Evolutionary conservation across 345 rosid species (phyloP).

Genomic region (Populus alba): DNA sequence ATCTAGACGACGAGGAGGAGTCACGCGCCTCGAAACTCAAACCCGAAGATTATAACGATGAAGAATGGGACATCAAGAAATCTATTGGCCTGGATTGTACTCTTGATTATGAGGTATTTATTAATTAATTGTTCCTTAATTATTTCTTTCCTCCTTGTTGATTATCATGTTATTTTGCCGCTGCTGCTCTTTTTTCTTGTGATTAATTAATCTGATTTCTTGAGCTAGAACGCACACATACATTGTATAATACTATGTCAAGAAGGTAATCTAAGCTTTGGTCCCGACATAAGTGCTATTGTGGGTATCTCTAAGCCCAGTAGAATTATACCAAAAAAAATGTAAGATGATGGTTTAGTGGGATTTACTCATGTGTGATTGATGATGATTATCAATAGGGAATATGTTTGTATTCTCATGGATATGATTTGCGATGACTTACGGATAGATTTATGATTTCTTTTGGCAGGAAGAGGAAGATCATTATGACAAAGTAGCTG

Average conservation of each 20-base stretch:
- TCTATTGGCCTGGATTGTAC: conserved; percentile 66
- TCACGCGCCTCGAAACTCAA: conserved; percentile 17
- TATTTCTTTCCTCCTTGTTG: neutral
- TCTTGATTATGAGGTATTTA: conserved; percentile 64
- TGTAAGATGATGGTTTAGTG: no score
- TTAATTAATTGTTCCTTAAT: neutral
- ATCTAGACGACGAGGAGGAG: conserved; percentile 21
- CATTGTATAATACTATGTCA: neutral
- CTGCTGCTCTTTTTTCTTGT: neutral
- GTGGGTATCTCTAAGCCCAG: no score
- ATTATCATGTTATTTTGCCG: neutral
- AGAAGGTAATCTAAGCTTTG: neutral
- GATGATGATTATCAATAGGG: neutral
- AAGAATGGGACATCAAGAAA: conserved; percentile 71
- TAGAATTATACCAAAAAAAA: no score
- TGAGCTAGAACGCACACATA: neutral
- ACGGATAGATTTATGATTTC: neutral
- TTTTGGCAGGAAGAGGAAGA: conserved; percentile 71
- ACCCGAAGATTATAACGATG: conserved; percentile 54
- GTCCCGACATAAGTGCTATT: neutral
- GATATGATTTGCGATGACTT: neutral
- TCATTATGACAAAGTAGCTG: conserved; percentile 57
- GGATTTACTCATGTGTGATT: neutral
- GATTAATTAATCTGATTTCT: neutral
- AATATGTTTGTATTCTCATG: neutral